These are phyloP conservation scores for Termitomyces sp. DNA, from an alignment of 768 basidiomycete species.

Conservation along the genomic window DNA sequence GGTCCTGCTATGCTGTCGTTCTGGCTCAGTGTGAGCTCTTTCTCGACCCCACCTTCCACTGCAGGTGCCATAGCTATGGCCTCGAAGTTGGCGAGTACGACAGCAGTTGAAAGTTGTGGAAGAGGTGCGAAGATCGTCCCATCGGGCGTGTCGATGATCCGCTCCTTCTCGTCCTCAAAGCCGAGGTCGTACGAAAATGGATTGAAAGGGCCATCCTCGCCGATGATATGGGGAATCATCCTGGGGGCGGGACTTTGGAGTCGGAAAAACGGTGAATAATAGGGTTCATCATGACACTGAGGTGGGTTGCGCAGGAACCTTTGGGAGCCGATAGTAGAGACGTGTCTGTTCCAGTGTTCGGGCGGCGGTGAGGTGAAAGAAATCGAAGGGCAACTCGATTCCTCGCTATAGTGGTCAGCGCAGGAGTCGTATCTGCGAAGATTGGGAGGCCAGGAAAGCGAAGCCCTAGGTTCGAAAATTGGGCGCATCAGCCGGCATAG, in stretches of 20 bases:
- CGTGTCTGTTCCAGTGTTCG: background rate
- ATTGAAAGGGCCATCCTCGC: background rate
- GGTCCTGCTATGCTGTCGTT: background rate
- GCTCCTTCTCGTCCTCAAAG: background rate
- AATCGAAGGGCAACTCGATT: background rate
- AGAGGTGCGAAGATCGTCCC: constrained; percentile 4
- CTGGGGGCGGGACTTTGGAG: background rate
- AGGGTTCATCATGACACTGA: background rate
- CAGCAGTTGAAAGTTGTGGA: background rate
- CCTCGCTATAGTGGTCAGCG: background rate
- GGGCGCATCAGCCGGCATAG: background rate
- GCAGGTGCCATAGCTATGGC: background rate
- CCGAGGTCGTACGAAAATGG: background rate
- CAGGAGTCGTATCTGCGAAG: background rate
- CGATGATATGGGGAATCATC: background rate
- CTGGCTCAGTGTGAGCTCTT: background rate
- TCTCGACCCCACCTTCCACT: background rate
- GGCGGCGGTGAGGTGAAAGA: background rate
- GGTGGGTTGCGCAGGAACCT: background rate
- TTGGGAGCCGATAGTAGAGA: background rate
- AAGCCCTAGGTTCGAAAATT: background rate
- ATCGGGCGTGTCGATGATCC: background rate
- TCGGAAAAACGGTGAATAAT: background rate
- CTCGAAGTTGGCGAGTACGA: constrained; percentile 1
- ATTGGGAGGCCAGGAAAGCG: background rate